Evolutionary conservation across 768 basidiomycete genomes (phyloP), one percentile per base, ranked within the genome.

Genomic region (Pulveroboletus sp.): DNA sequence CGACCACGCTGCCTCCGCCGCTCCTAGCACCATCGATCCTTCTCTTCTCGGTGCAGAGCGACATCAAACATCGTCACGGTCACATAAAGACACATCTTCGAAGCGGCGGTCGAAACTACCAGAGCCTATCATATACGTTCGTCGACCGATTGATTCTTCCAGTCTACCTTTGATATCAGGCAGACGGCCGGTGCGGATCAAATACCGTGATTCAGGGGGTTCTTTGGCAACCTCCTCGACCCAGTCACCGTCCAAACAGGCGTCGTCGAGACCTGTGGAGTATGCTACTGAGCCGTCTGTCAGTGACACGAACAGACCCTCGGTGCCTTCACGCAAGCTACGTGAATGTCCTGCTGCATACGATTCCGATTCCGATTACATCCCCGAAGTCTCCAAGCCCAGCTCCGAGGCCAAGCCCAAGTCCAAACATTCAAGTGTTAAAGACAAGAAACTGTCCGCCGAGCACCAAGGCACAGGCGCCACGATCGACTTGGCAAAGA

Each of bases 71-170:
- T 14, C 41, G 11, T 31, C 44, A 5, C 28, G 6, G 26, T n/a
- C 27, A 40, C 36, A 44, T 0, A 49, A 50, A 32, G 41, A 6
- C 4, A n/a, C 50, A 8, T 9, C 38, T n/a, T 36, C n/a, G 4
- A 57, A 53, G 35, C 39, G 47, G 7, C 56, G 57, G 4, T 37
- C 55, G 5, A 55, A 47, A 13, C 28, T 64, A 14, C 54, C 67
- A 1, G 57, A 60, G 13, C 66, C 67, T 5, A 49, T 67, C 32
- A 55, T 67, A 18, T 67, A 67, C 35, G 39, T 67, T n/a, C 67
- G 66, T 39, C 58, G 66, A 40, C 65, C 65, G 2, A 50, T 57
- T 2, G 56, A 67, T 38, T 43, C 57, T 4, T 62, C 58, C 9
- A 36, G 43, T 13, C 18, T 62, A 2, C 63, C 67, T 30, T 9